A percentile compares a stretch with the other conserved stretches of the same genome.
These are phyloP conservation scores for Apiotrichum akiyoshidainum DNA, from an alignment of 1,284 basidiomycete species.

Conservation along the genomic window DNA sequence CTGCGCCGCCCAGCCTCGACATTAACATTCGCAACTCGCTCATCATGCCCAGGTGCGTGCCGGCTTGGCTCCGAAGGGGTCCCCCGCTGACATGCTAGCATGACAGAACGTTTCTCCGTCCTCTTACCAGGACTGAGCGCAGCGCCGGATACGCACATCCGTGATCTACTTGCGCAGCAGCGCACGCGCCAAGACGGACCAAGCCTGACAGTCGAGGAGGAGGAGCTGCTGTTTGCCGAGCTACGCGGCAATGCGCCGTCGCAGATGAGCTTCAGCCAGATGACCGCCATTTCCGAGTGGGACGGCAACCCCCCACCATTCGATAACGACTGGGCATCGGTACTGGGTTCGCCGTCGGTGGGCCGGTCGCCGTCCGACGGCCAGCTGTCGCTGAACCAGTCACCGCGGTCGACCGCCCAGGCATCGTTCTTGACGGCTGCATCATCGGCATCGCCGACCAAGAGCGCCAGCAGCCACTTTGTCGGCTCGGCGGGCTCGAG, in stretches of 20 bases:
- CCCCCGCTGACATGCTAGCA: conserved; percentile 18
- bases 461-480: conserved; percentile 4
- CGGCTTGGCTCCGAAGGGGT: too few relatives aligned
- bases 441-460: conserved; percentile 1
- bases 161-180: conserved; percentile 40
- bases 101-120: conserved; percentile 46
- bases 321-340: conserved; percentile 12
- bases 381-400: not conserved
- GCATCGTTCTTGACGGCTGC: conserved; percentile 2
- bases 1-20: conserved; percentile 34
- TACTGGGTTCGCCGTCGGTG: not conserved
- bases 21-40: conserved; percentile 46
- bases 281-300: conserved; percentile 24
- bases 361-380: conserved; percentile 6
- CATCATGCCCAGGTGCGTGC: conserved; percentile 43
- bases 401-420: conserved; percentile 5
- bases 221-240: conserved; percentile 44
- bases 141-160: conserved; percentile 36
- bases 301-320: conserved; percentile 34
- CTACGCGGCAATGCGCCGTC: conserved; percentile 20
- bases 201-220: conserved; percentile 41
- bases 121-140: conserved; percentile 38
- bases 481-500: not conserved
- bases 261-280: conserved; percentile 8
- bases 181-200: conserved; percentile 36